Evolutionary conservation across 495 filamentous ascomycete species (phyloP).

Genomic region (Podospora comata): DNA sequence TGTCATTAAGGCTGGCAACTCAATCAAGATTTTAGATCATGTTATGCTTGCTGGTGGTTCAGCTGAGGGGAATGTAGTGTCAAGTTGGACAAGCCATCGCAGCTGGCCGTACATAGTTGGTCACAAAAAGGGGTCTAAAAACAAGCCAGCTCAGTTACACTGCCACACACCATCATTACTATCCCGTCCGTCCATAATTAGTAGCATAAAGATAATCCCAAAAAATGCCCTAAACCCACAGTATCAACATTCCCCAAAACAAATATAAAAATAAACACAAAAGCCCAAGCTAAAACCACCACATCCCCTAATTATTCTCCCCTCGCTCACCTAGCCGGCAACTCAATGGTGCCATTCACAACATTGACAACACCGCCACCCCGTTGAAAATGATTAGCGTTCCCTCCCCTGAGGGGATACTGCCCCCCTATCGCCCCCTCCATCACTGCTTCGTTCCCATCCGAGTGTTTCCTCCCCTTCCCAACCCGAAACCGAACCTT

Average conservation of each 20-base stretch:
- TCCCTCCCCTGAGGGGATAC: background rate
- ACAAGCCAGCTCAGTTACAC: conserved; percentile 7
- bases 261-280: background rate
- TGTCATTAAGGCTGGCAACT: no score
- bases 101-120: background rate
- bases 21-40: background rate
- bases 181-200: background rate
- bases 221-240: background rate
- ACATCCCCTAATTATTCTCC: background rate
- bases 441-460: background rate
- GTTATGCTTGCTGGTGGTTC: background rate
- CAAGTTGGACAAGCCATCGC: background rate
- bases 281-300: background rate
- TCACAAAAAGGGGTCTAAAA: conserved; percentile 1
- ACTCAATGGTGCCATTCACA: background rate
- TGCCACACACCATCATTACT: conserved; percentile 6
- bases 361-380: background rate
- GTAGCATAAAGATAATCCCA: background rate
- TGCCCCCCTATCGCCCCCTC: background rate
- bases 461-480: background rate
- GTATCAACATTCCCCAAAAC: background rate
- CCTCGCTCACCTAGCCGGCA: background rate
- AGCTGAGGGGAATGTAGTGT: background rate
- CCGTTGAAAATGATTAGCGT: background rate
- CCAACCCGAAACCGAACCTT: conserved; percentile 17